These are phyloP conservation scores for Phenoliferia sp. DNA, from an alignment of 1,284 basidiomycete species.

Conservation along the genomic window DNA sequence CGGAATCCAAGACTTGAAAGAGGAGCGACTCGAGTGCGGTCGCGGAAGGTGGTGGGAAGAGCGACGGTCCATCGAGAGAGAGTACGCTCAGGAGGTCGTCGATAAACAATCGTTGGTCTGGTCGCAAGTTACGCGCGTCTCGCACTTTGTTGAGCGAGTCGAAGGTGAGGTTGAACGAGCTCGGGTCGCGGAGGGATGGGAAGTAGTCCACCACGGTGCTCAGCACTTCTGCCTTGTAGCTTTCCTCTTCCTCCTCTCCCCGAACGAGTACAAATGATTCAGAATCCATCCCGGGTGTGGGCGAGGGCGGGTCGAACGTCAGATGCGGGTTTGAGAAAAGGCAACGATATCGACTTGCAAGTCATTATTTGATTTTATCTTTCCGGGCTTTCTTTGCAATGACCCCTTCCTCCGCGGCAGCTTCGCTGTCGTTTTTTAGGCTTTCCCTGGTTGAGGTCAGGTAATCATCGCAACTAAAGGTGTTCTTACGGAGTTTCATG, in stretches of 20 bases:
- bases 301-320: too few species aligned
- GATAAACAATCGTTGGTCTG: slow-evolving; percentile 16
- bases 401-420: too few species aligned
- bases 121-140: neutral
- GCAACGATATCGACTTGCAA: too few species aligned
- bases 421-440: too few species aligned
- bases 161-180: neutral
- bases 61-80: neutral
- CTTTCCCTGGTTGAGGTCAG: too few species aligned
- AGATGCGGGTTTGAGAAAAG: too few species aligned
- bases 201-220: neutral
- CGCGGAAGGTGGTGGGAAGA: slow-evolving; percentile 15
- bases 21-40: slow-evolving; percentile 12
- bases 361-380: too few species aligned
- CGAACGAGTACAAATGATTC: neutral
- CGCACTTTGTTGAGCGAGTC: neutral
- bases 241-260: neutral
- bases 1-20: neutral
- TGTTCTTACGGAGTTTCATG: too few species aligned
- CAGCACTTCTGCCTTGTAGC: neutral
- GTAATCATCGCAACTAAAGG: too few species aligned
- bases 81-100: slow-evolving; percentile 20
- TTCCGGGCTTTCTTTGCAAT: too few species aligned
- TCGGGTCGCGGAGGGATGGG: neutral
- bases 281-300: neutral